Base-by-base conservation (phyloP, 2,329 filamentous ascomycete species). In the Neonectria punicea region DNA sequence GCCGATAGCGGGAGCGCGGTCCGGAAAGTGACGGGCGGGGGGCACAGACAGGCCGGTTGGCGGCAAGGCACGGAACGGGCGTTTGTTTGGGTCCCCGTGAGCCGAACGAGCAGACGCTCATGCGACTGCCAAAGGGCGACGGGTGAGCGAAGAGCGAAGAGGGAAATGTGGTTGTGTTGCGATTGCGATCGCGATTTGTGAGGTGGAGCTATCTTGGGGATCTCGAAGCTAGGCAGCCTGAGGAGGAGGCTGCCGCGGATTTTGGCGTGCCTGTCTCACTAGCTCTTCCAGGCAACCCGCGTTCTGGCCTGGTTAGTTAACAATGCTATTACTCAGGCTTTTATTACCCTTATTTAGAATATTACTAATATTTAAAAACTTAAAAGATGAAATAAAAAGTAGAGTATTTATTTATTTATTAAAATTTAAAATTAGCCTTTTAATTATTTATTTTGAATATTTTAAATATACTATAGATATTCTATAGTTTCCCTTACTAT, bases 1-100 rank as follows among this genome's bases (percentile, higher is more conserved):
- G 34, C 64, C 68, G 65, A 68, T 53, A 67, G 63, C 61, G 61
- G 70, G 53, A 61, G 67, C 28, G 62, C 20, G 46, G 54, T 32
- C 46, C 58, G 50, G 61, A 25, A 49, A 49, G 61, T 47, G 44
- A 59, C 53, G 57, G 60, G 47, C 39, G 39, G 39, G 55, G 16
- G 47, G 14, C n/a, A 11, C 25, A 34, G 39, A 43, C 39, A 32
- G 22, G 18, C 32, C 25, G 22, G 44, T 47, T 47, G 55, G 61
- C 44, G 55, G 55, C 28, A 43, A 43, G 49, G 22, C 44, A 43
- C 50, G 43, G 32, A 58, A 53, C 60, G 20, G 49, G 49, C 20
- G 18, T 49, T 54, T 49, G 16, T 41, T 41, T 16, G 47, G 54
- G 34, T 39, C 36, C 39, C 28, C n/a, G 41, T 43, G 49, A 44